phyloP scores from a whole-genome alignment of 2,329 filamentous ascomycete genomes.

The Leptographium flavum region DNA sequence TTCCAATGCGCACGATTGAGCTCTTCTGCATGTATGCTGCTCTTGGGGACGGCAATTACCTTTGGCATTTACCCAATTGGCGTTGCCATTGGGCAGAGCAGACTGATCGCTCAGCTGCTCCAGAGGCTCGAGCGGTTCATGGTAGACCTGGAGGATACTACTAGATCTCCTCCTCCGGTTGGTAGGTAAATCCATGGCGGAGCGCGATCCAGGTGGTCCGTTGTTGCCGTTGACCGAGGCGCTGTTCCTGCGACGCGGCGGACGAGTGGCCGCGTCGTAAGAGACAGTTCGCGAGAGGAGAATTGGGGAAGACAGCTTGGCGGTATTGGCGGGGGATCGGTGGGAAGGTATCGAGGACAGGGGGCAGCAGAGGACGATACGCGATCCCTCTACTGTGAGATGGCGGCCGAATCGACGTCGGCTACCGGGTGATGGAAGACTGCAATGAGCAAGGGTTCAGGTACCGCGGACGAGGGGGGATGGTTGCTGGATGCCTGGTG shows the following conservation, averaged over 20 bases:
- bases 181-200: conserved; percentile 49
- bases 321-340: conserved; percentile 46
- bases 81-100: conserved; percentile 86
- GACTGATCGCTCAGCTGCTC: conserved; percentile 97
- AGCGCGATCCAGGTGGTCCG: conserved; percentile 25
- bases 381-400: not conserved
- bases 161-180: conserved; percentile 86
- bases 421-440: not conserved
- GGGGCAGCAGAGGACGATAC: not conserved
- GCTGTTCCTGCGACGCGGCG: conserved; percentile 43
- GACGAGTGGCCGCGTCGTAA: conserved; percentile 70
- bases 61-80: conserved; percentile 98
- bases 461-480: too few relatives aligned
- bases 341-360: not conserved
- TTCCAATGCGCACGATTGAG: not conserved
- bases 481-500: not conserved
- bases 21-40: not conserved
- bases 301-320: conserved; percentile 88
- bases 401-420: not conserved
- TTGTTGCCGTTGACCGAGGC: conserved; percentile 4
- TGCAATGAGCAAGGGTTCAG: not conserved
- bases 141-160: conserved; percentile 84
- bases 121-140: conserved; percentile 88
- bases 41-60: conserved; percentile 36
- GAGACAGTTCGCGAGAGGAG: conserved; percentile 80